A percentile compares a stretch with the other conserved stretches of the same genome.
phyloP scores from a whole-genome alignment of 495 filamentous ascomycete species.

The Friedmanniomyces endolithicus region DNA sequence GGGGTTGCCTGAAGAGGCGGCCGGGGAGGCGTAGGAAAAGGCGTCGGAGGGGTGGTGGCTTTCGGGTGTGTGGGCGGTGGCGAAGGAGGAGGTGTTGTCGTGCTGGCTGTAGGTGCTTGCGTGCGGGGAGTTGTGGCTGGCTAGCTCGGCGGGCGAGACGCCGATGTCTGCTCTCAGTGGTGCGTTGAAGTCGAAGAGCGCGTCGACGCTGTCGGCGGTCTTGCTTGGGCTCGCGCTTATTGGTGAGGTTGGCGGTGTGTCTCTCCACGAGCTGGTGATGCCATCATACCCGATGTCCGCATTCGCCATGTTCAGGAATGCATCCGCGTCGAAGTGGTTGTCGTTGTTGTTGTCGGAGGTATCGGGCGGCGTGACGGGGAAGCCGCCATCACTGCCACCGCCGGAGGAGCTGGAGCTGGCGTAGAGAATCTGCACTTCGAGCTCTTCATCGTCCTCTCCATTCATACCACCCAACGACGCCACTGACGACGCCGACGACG shows the following conservation, averaged over 20 bases:
- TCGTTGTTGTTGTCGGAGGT: constrained; percentile 7
- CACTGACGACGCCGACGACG: neutral
- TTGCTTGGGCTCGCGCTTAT: constrained; percentile 2
- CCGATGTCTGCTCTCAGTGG: neutral
- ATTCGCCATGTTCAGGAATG: constrained; percentile 13
- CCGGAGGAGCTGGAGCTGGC: constrained; percentile 11
- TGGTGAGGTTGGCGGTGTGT: constrained; percentile 17
- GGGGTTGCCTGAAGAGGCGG: too few species aligned
- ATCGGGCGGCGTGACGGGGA: constrained; percentile 15
- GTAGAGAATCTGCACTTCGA: constrained; percentile 9
- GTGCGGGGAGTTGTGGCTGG: neutral
- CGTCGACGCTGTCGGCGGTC: neutral
- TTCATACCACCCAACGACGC: neutral
- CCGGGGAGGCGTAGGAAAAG: neutral
- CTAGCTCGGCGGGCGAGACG: constrained; percentile 7
- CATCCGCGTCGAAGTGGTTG: constrained; percentile 16
- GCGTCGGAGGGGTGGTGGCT: neutral
- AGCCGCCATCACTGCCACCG: constrained; percentile 9
- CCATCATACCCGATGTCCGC: neutral
- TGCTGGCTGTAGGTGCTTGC: neutral
- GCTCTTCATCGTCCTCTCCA: neutral
- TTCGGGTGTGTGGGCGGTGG: neutral
- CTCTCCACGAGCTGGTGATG: constrained; percentile 1
- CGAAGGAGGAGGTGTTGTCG: neutral
- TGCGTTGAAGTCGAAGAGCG: neutral